Evolutionary conservation across 805 yeast genomes (phyloP).

Genomic region (Torulaspora microellipsoides): DNA sequence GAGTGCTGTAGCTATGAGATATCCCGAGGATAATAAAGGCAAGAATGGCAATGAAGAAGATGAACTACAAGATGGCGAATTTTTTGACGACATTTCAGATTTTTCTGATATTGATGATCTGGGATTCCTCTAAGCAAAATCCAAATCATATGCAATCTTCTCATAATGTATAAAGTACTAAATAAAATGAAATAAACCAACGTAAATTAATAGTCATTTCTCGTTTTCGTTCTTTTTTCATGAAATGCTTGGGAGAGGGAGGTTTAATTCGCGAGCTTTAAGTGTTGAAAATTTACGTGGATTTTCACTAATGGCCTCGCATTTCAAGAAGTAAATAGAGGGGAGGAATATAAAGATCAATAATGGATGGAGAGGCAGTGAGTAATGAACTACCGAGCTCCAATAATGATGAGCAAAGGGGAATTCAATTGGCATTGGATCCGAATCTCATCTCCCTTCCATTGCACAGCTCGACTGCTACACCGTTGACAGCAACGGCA

Average conservation of each 20-base stretch:
- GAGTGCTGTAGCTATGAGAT: constrained; percentile 91
- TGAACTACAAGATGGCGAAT: constrained; percentile 19
- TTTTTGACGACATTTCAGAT: constrained; percentile 32
- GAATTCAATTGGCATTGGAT: constrained; percentile 32
- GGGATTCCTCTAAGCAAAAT: constrained; percentile 21
- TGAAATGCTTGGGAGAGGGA: too few relatives aligned
- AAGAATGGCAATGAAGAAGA: constrained; percentile 19
- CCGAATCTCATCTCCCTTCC: constrained; percentile 31
- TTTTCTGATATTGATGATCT: constrained; percentile 34
- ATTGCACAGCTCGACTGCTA: constrained; percentile 8
- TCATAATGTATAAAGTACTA: too few relatives aligned
- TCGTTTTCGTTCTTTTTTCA: too few relatives aligned
- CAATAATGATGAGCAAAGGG: constrained; percentile 9
- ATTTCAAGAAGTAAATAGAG: too few relatives aligned
- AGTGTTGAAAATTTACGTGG: too few relatives aligned
- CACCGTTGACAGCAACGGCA: constrained; percentile 7
- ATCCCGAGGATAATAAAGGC: constrained; percentile 47
- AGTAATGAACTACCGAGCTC: background rate
- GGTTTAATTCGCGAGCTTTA: too few relatives aligned
- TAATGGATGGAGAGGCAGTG: too few relatives aligned
- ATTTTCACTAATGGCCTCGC: too few relatives aligned
- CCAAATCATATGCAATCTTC: too few relatives aligned
- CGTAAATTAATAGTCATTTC: too few relatives aligned
- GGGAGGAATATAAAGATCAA: too few relatives aligned
- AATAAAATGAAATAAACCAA: too few relatives aligned